phyloP scores from a whole-genome alignment of 2,329 filamentous ascomycete species.

The Penicillium sp. region DNA sequence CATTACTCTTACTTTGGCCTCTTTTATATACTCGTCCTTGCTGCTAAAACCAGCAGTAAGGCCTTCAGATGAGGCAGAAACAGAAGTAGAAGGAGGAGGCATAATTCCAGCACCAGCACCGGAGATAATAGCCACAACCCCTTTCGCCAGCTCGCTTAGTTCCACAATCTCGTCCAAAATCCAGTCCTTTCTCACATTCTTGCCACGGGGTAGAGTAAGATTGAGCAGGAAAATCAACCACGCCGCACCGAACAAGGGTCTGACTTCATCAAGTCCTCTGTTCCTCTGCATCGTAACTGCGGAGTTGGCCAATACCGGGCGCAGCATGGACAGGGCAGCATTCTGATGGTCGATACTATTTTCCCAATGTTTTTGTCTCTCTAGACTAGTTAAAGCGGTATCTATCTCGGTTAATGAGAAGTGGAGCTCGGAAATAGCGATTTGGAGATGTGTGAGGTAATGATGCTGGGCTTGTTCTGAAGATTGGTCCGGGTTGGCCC shows the following conservation, averaged over 20 bases:
- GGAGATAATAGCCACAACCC: conserved; percentile 1
- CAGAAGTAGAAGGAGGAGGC: not conserved
- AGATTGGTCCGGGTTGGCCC: not conserved
- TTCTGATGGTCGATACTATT: conserved; percentile 4
- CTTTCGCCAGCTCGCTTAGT: conserved; percentile 9
- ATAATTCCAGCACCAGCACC: not conserved
- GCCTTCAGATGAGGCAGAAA: too few species aligned
- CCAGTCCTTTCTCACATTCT: not conserved
- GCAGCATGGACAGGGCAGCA: conserved; percentile 1
- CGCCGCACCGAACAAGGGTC: not conserved
- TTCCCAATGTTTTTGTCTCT: not conserved
- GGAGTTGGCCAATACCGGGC: not conserved
- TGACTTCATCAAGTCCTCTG: not conserved
- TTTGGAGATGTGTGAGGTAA: conserved; percentile 10
- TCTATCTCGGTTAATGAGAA: not conserved
- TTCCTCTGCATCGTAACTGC: not conserved
- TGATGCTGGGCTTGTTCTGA: not conserved
- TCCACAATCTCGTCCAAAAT: conserved; percentile 7
- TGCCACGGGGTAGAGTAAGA: not conserved
- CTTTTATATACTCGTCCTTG: not conserved
- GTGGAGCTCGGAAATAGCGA: conserved; percentile 7
- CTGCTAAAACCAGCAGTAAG: too few species aligned
- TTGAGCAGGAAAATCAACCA: conserved; percentile 8
- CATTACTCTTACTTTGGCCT: conserved; percentile 2
- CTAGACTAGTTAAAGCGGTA: too few species aligned